Conservation (phyloP, 352 stramenopile genomes). For the Pythium guiyangense region DNA sequence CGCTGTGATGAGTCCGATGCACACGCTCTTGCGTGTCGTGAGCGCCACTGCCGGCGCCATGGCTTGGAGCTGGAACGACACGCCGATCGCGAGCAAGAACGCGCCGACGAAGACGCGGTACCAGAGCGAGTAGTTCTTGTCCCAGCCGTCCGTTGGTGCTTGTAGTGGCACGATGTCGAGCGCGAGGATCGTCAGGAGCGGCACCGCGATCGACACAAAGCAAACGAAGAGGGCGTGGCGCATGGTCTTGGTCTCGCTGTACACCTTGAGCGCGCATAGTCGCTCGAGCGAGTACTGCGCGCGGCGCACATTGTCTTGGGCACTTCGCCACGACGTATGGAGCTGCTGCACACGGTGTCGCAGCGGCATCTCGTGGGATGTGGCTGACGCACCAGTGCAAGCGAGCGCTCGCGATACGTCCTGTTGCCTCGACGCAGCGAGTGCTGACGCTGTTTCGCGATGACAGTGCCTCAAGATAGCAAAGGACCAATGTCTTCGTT, state of each 20-base stretch:
- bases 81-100: background rate
- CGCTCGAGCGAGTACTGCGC: conserved; percentile 7
- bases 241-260: background rate
- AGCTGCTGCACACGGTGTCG: too few relatives aligned
- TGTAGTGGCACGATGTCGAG: conserved; percentile 6
- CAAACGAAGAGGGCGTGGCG: conserved; percentile 12
- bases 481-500: too few relatives aligned
- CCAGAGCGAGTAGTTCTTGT: conserved; percentile 3
- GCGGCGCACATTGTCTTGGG: too few relatives aligned
- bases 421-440: too few relatives aligned
- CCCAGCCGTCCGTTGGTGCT: background rate
- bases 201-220: conserved; percentile 1
- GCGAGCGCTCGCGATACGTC: too few relatives aligned
- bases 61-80: background rate
- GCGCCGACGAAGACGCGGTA: background rate
- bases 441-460: too few relatives aligned
- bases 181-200: conserved; percentile 1
- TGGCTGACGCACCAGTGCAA: too few relatives aligned
- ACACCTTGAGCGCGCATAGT: background rate
- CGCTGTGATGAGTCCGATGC: background rate
- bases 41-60: background rate
- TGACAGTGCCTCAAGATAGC: too few relatives aligned
- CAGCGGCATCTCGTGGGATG: too few relatives aligned
- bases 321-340: too few relatives aligned
- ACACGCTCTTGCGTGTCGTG: background rate